These are phyloP conservation scores for Heliamphora exappendiculata DNA, from an alignment of 148 eudicot species.

Conservation along the genomic window DNA sequence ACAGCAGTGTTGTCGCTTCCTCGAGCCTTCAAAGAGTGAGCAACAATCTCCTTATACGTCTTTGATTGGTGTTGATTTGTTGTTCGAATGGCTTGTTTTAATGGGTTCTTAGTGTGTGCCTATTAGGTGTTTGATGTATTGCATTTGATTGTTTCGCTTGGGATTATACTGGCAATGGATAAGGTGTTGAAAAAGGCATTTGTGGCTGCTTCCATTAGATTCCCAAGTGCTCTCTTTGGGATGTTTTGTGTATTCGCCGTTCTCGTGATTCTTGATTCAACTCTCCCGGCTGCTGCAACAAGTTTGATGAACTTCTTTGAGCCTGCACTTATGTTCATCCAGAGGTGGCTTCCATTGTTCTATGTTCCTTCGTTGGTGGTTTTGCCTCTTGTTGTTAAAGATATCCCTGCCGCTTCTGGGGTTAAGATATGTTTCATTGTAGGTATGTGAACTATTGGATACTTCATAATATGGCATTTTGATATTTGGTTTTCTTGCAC, in stretches of 20 bases:
- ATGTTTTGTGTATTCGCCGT: slow-evolving; percentile 88
- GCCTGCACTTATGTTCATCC: slow-evolving; percentile 91
- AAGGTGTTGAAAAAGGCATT: slow-evolving; percentile 67
- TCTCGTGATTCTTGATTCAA: slow-evolving; percentile 57
- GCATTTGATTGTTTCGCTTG: slow-evolving; percentile 82
- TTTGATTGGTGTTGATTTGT: too few species aligned
- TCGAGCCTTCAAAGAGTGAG: slow-evolving; percentile 36
- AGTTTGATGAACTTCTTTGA: slow-evolving; percentile 76
- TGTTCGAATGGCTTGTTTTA: not conserved
- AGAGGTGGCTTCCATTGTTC: slow-evolving; percentile 96
- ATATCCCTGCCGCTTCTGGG: slow-evolving; percentile 91
- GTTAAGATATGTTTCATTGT: slow-evolving; percentile 68
- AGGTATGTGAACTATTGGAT: slow-evolving; percentile 34
- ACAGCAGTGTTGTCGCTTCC: slow-evolving; percentile 26
- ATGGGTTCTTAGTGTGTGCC: slow-evolving; percentile 9
- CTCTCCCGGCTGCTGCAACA: slow-evolving; percentile 61
- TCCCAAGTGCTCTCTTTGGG: slow-evolving; percentile 95
- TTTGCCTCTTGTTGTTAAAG: slow-evolving; percentile 82
- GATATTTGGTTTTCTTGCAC: not conserved
- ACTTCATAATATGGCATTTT: not conserved
- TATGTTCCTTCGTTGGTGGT: slow-evolving; percentile 94
- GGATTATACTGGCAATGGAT: slow-evolving; percentile 77
- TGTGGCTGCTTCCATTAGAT: slow-evolving; percentile 70
- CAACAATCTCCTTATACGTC: not conserved
- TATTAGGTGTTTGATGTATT: slow-evolving; percentile 47